Evolutionary conservation across 2,329 filamentous ascomycete species (phyloP).

Genomic region (Aspergillus vadensis): DNA sequence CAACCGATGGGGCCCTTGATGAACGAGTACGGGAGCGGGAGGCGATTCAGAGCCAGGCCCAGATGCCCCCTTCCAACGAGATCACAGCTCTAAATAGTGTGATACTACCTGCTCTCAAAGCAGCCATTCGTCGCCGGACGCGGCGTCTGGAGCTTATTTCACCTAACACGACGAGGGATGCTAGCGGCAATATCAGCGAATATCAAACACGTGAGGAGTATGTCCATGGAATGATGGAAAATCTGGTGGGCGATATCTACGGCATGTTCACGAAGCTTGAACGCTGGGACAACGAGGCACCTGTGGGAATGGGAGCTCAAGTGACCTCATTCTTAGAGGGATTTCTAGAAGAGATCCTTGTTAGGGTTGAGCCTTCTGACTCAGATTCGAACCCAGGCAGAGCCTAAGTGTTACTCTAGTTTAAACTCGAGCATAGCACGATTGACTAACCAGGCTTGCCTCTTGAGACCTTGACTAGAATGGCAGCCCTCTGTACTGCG

Average conservation of each 20-base stretch:
- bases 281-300: slow-evolving; percentile 78
- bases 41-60: slow-evolving; percentile 16
- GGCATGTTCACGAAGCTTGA: slow-evolving; percentile 89
- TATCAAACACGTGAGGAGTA: slow-evolving; percentile 68
- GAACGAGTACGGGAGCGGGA: slow-evolving; percentile 13
- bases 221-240: slow-evolving; percentile 79
- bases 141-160: slow-evolving; percentile 55
- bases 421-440: background rate
- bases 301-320: slow-evolving; percentile 90
- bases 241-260: slow-evolving; percentile 78
- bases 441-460: background rate
- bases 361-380: slow-evolving; percentile 78
- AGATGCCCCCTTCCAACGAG: slow-evolving; percentile 53
- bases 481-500: background rate
- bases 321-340: slow-evolving; percentile 89
- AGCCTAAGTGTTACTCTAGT: background rate
- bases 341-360: slow-evolving; percentile 88
- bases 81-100: slow-evolving; percentile 88
- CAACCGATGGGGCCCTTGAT: slow-evolving; percentile 4
- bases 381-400: slow-evolving; percentile 14
- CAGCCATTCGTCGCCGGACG: slow-evolving; percentile 78
- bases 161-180: slow-evolving; percentile 46
- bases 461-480: background rate
- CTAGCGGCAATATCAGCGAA: slow-evolving; percentile 53
- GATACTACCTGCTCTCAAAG: slow-evolving; percentile 88